Base-by-base conservation (phyloP, 2,329 filamentous ascomycete species). In the Dactylonectria macrodidyma region DNA sequence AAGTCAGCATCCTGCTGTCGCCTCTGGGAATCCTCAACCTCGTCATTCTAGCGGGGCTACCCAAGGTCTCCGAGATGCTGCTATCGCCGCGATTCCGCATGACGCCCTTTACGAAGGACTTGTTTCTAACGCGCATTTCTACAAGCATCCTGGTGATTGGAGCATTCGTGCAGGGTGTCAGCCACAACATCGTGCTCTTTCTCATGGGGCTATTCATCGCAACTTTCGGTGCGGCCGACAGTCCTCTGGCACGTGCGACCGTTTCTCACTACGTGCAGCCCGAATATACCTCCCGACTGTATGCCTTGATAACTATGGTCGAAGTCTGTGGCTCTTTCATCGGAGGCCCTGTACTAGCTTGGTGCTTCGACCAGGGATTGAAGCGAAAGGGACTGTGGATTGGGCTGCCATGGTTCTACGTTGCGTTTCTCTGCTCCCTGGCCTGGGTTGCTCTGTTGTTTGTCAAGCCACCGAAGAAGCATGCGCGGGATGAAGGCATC, bases 1-100 rank as follows among this genome's bases (percentile, higher is more conserved):
- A 84, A 62, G 81, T 79, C 0, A 83, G 80, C 63, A 78, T 84
- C 62, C 75, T 85, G 34, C 75, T 84, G 8, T 83, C 83, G 1
- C 81, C 83, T 0, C 66, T 83, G 3, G 82, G 83, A 22, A 55
- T 85, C 3, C 76, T 84, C 34, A 80, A 81, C 50, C 75, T 85
- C 38, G 59, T 77, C 41, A 71, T 84, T 36, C 78, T 85, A 19
- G 77, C 71, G 4, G 67, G 73, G 1, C 70, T 85, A 11, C 83
- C 84, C 2, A 76, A 73, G 46, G 38, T 84, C 3, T 81, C 81
- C 0, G 69, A 70, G 14, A 57, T 76, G 14, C 73, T 84, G 58
- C 71, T 78, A 47, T 77, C 79, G 3, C 73, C 71, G 22, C 79
- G 80, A 33, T 79, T 81, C 56, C 74, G 76, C 38, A 73, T 79